Base-by-base conservation (phyloP, 176 grass and related monocot species). In the Rhipidocladum racemiflorum region DNA sequence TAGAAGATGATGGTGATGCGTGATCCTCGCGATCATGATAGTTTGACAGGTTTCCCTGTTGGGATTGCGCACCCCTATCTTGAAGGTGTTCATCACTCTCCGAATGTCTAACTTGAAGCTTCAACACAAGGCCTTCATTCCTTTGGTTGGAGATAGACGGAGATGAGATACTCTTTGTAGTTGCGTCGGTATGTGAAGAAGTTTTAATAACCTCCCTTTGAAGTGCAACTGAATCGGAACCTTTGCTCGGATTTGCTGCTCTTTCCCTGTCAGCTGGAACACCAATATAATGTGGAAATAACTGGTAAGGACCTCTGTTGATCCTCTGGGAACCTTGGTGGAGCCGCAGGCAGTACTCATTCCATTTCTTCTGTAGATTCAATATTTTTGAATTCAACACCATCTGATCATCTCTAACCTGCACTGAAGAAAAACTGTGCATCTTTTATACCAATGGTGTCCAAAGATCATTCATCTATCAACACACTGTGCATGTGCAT, bases 331-430 rank as follows among this genome's bases (percentile, higher is more conserved):
- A 70, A 38, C 45, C 80, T 82, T 76, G 81, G 46, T 93, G 90
- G 46, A 83, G 67, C 13, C 49, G 70, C 63, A 90, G 66, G 59
- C 96, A 91, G 72, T 90, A 88, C 17, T 91, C 92, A 2, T 85
- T 93, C 90, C 96, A 93, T 35, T 95, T 95, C 80, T 93, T 95
- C 61, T 90, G 83, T 20, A 99, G 72, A 81, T 99, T 88, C 50
- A 79, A 17, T 23, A 90, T 73, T 80, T 95, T 93, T 23, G 89
- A 82, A 65, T 95, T 90, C 72, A 93, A 74, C 24, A 91, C 75
- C 79, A 85, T 76, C 70, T 88, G 88, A 88, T 88, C 89, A 84
- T 90, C 96, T 87, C 88, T 86, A 84, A 45, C 89, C 96, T 93
- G 92, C 85, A 95, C 75, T 85, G 87, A 86, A 93, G 81, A 81